phyloP scores from a whole-genome alignment of 108 stramenopile species.

The Cylindrotheca fusiformis region DNA sequence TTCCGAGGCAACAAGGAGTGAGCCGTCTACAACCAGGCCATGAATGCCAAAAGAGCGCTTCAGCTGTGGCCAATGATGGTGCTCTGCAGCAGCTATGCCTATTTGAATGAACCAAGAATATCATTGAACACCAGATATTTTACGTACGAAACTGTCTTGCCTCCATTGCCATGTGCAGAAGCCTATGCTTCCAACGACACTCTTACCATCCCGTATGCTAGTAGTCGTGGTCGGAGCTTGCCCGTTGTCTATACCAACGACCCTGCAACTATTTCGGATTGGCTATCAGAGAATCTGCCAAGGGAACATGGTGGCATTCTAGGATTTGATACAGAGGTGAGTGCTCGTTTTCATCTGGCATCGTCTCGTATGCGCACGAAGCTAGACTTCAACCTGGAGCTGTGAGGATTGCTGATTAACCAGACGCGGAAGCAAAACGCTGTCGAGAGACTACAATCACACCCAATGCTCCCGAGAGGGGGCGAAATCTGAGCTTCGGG shows the following conservation, averaged over 20 bases:
- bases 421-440: slow-evolving; percentile 9
- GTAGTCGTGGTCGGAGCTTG: slow-evolving; percentile 9
- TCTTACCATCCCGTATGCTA: not conserved
- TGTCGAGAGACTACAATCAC: slow-evolving; percentile 10
- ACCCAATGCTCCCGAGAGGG: slow-evolving; percentile 4
- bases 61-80: too few species aligned
- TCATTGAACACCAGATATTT: slow-evolving; percentile 15
- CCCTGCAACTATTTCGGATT: slow-evolving; percentile 37
- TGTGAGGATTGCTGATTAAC: slow-evolving; percentile 28
- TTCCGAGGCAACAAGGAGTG: too few species aligned
- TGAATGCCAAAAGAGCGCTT: too few species aligned
- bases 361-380: not conserved
- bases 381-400: not conserved
- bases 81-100: too few species aligned
- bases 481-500: not conserved
- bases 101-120: not conserved
- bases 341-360: not conserved
- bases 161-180: not conserved
- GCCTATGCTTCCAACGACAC: slow-evolving; percentile 4
- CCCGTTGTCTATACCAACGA: slow-evolving; percentile 62
- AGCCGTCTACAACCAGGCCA: too few species aligned
- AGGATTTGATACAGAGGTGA: slow-evolving; percentile 44
- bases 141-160: slow-evolving; percentile 11
- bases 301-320: slow-evolving; percentile 9
- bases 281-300: slow-evolving; percentile 52